Percentiles rank a stretch among this genome's conserved stretches.
phyloP scores from a whole-genome alignment of 1,284 basidiomycete genomes.

The Tranzscheliella williamsii region DNA sequence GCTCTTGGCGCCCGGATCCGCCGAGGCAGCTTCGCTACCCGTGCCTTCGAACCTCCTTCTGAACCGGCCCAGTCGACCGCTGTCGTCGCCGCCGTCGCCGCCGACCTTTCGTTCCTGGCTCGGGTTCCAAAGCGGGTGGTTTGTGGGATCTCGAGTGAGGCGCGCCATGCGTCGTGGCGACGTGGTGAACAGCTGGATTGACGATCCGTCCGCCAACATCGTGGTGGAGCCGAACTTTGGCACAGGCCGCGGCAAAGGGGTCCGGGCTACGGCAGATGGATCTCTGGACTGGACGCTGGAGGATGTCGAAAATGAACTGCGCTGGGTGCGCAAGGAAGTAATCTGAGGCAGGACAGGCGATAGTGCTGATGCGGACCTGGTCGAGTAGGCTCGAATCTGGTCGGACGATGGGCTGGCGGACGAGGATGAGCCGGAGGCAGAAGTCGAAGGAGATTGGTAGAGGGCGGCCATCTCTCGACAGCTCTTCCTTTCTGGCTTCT shows the following conservation, averaged over 20 bases:
- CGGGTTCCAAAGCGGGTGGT: slow-evolving; percentile 60
- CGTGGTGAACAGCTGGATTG: slow-evolving; percentile 55
- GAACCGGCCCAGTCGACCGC: slow-evolving; percentile 56
- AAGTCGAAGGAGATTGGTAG: slow-evolving; percentile 13
- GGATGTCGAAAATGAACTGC: slow-evolving; percentile 16
- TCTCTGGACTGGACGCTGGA: slow-evolving; percentile 10
- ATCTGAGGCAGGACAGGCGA: slow-evolving; percentile 8
- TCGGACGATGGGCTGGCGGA: slow-evolving; percentile 20
- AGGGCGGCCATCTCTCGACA: slow-evolving; percentile 37
- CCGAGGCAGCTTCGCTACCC: neutral
- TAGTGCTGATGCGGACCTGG: slow-evolving; percentile 5
- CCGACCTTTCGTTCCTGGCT: slow-evolving; percentile 40
- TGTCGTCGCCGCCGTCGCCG: slow-evolving; percentile 52
- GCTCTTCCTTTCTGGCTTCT: slow-evolving; percentile 38
- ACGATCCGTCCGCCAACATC: slow-evolving; percentile 58
- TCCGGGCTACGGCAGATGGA: slow-evolving; percentile 13
- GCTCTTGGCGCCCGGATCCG: neutral
- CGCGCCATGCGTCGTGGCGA: slow-evolving; percentile 47
- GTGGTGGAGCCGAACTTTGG: slow-evolving; percentile 49
- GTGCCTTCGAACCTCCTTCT: slow-evolving; percentile 47
- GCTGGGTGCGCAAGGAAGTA: neutral
- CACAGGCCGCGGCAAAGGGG: slow-evolving; percentile 50
- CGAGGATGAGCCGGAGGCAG: slow-evolving; percentile 21
- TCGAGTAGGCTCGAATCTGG: slow-evolving; percentile 25
- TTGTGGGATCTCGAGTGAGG: slow-evolving; percentile 55